Conservation (phyloP, 2,329 filamentous ascomycete species). For the Fusarium gaditjirri region DNA sequence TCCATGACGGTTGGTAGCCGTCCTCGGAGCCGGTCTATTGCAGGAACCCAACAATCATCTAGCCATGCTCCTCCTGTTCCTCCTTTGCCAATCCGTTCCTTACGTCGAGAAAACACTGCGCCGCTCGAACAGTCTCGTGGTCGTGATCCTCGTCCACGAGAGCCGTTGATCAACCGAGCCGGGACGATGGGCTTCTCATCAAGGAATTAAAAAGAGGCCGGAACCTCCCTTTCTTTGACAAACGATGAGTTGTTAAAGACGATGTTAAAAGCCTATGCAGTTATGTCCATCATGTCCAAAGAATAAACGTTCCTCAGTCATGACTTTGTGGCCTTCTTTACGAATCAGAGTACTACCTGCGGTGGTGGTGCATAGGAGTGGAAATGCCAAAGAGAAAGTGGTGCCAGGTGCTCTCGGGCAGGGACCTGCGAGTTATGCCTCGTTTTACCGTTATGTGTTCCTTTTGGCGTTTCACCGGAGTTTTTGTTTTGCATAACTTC, state of each 20-base stretch:
- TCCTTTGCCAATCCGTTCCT: constrained; percentile 43
- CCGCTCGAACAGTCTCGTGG: constrained; percentile 38
- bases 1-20: constrained; percentile 24
- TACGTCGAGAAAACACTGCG: constrained; percentile 42
- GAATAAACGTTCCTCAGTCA: not conserved
- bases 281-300: constrained; percentile 28
- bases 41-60: constrained; percentile 25
- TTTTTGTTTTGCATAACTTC: not conserved
- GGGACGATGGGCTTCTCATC: constrained; percentile 35
- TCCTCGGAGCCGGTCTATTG: constrained; percentile 44
- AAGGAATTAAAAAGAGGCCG: constrained; percentile 17
- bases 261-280: constrained; percentile 35
- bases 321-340: not conserved
- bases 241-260: not conserved
- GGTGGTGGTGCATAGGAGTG: not conserved
- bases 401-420: not conserved
- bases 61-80: constrained; percentile 42
- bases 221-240: not conserved
- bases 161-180: constrained; percentile 48
- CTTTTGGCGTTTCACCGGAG: constrained; percentile 2
- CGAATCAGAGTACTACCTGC: not conserved
- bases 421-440: not conserved
- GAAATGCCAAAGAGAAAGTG: not conserved
- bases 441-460: not conserved
- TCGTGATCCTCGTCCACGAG: constrained; percentile 42